Evolutionary conservation across 1,284 basidiomycete genomes (phyloP), one percentile per base, ranked within the genome.

Genomic region (Trichosporon asahii): DNA sequence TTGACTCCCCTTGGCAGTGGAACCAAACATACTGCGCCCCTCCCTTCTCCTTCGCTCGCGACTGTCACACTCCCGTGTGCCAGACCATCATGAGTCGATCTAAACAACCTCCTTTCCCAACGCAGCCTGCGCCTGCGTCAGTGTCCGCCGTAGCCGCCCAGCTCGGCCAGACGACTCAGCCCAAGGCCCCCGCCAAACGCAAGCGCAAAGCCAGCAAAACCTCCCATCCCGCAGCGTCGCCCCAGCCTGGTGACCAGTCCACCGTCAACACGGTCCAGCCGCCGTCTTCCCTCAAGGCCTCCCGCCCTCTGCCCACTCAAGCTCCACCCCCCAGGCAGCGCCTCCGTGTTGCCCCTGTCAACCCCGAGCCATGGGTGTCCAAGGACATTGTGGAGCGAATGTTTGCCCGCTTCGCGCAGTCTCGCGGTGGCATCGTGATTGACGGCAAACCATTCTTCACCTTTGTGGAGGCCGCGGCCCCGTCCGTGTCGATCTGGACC

Each of bases 331-430:
- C 57, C 14, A 61, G 33, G 27, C 57, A 61, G 27, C 57, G 57
- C 18, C 14, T 33, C 29, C 57, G 57, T 27, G 11, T 12, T 18
- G 29, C 29, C 3, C 29, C 57, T 6, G 14, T 27, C 8, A 15
- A 33, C 29, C 57, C 57, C 29, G 57, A 61, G 57, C 29, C 29
- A n/a, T 61, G 57, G 65, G 21, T 14, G 21, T 9, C 65, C 23
- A 25, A 23, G 12, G 53, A 55, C 65, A 66, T 66, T 27, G 65
- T 66, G 46, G 29, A 66, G 21, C 65, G 65, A 53, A 37, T 66
- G 49, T 66, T 66, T 29, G 33, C 21, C 5, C 65, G 53, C 49
- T 66, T 57, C 49, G 65, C 65, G 21, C n/a, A 25, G n/a, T 35
- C 53, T 9, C 53, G 35, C 11, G 12, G 14, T 35, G 65, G 65